A percentile compares a stretch with the other conserved stretches of the same genome.
phyloP scores from a whole-genome alignment of 176 grass and related monocot genomes.

The Avena sativa region DNA sequence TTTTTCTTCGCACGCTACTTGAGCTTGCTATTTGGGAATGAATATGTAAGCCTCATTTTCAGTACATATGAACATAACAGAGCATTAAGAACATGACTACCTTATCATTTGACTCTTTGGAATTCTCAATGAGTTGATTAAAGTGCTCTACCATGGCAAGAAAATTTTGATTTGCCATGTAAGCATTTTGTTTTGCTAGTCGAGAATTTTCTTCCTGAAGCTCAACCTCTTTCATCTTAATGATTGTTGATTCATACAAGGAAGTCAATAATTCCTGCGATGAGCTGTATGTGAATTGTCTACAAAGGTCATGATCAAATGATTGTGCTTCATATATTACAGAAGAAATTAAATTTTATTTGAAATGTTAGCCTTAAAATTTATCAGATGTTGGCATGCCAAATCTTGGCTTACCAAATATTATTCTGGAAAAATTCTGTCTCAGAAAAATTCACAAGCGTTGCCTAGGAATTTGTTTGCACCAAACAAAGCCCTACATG shows the following conservation, averaged over 20 bases:
- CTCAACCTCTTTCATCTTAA: constrained; percentile 64
- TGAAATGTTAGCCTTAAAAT: neutral
- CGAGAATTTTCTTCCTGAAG: constrained; percentile 55
- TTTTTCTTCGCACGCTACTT: constrained; percentile 50
- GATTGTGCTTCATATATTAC: neutral
- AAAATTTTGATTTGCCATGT: constrained; percentile 50
- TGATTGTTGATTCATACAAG: constrained; percentile 55
- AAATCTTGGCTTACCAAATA: neutral
- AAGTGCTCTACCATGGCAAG: constrained; percentile 45
- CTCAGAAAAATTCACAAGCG: neutral
- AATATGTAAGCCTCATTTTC: constrained; percentile 32
- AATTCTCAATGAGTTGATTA: constrained; percentile 48
- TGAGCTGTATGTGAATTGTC: constrained; percentile 13
- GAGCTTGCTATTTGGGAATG: constrained; percentile 51
- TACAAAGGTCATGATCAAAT: neutral
- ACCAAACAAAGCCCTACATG: constrained; percentile 8
- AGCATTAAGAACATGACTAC: constrained; percentile 39
- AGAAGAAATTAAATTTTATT: neutral
- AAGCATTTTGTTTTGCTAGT: constrained; percentile 56
- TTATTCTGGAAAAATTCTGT: neutral
- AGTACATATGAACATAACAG: constrained; percentile 6
- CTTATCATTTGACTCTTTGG: constrained; percentile 62
- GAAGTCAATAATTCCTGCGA: constrained; percentile 57
- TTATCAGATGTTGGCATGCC: neutral
- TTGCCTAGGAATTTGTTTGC: neutral